Evolutionary conservation across 371 early-diverging fungal genomes (phyloP).

Genomic region (Globomyces sp.): DNA sequence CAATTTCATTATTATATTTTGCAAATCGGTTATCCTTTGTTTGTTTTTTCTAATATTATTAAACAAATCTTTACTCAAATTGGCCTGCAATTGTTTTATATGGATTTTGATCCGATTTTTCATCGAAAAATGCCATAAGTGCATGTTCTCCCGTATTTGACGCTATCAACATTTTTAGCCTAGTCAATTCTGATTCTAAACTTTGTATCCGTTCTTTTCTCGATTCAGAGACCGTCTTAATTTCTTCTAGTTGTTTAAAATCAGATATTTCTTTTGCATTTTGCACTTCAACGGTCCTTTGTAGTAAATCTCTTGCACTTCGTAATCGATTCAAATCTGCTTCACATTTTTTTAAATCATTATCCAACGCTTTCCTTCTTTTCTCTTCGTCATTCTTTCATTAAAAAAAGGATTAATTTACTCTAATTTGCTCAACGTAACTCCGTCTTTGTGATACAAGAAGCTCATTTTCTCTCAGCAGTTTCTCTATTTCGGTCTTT

Average conservation of each 20-base stretch:
- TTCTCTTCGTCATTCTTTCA: slow-evolving; percentile 55
- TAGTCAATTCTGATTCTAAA: slow-evolving; percentile 62
- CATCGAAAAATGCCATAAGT: slow-evolving; percentile 67
- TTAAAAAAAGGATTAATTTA: slow-evolving; percentile 38
- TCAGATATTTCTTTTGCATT: slow-evolving; percentile 66
- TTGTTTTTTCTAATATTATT: slow-evolving; percentile 7
- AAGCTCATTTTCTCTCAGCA: slow-evolving; percentile 68
- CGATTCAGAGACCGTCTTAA: slow-evolving; percentile 64
- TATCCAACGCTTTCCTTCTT: slow-evolving; percentile 64
- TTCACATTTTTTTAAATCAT: slow-evolving; percentile 68
- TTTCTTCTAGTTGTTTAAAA: slow-evolving; percentile 61
- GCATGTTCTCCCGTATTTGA: slow-evolving; percentile 63
- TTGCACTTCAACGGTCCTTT: slow-evolving; percentile 66
- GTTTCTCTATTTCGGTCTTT: slow-evolving; percentile 15
- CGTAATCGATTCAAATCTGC: slow-evolving; percentile 74
- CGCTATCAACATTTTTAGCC: slow-evolving; percentile 64
- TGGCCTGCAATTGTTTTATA: slow-evolving; percentile 56
- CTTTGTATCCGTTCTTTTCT: slow-evolving; percentile 59
- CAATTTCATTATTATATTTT: not conserved
- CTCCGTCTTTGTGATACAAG: slow-evolving; percentile 65
- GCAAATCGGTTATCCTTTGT: not conserved
- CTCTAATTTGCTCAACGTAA: slow-evolving; percentile 54
- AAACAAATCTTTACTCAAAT: slow-evolving; percentile 40
- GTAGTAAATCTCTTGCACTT: slow-evolving; percentile 74
- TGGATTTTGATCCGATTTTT: slow-evolving; percentile 43